Percentiles rank a stretch among this genome's conserved stretches.
phyloP scores from a whole-genome alignment of 2,329 filamentous ascomycete species.

The Ramularia collo-cygni region DNA sequence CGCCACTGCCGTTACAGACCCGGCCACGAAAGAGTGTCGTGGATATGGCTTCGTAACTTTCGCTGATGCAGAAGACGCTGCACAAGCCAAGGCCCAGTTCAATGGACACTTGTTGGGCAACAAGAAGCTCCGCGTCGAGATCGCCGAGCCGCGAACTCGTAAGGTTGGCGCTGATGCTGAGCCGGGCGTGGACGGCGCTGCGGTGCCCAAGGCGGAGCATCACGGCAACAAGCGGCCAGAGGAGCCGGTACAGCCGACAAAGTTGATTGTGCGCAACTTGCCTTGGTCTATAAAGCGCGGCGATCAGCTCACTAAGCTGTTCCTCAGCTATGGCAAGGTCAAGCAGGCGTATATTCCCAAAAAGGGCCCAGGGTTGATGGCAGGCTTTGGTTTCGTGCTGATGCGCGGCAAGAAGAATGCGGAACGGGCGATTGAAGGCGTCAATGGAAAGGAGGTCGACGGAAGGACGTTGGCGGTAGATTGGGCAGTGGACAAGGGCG shows the following conservation, averaged over 20 bases:
- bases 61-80: slow-evolving; percentile 84
- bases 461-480: slow-evolving; percentile 86
- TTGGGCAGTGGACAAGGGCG: slow-evolving; percentile 89
- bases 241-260: slow-evolving; percentile 64
- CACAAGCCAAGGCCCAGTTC: slow-evolving; percentile 71
- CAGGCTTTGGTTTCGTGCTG: slow-evolving; percentile 89
- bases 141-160: slow-evolving; percentile 79
- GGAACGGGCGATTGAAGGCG: slow-evolving; percentile 71
- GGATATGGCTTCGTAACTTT: slow-evolving; percentile 98
- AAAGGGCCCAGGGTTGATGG: slow-evolving; percentile 58
- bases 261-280: slow-evolving; percentile 83
- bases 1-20: slow-evolving; percentile 83
- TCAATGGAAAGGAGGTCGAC: slow-evolving; percentile 88
- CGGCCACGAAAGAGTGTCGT: slow-evolving; percentile 75
- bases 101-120: slow-evolving; percentile 73
- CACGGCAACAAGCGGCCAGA: slow-evolving; percentile 60
- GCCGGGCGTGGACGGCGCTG: slow-evolving; percentile 27
- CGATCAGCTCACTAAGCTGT: slow-evolving; percentile 71
- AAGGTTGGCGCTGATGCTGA: slow-evolving; percentile 34
- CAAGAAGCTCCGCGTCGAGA: slow-evolving; percentile 74
- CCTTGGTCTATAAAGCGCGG: slow-evolving; percentile 91
- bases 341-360: slow-evolving; percentile 81
- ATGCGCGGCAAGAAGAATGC: slow-evolving; percentile 85
- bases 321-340: slow-evolving; percentile 84
- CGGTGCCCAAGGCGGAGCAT: slow-evolving; percentile 48